A percentile compares a stretch with the other conserved stretches of the same genome.
Conservation (phyloP, 2,329 filamentous ascomycete species). For the Aphanocladium album region DNA sequence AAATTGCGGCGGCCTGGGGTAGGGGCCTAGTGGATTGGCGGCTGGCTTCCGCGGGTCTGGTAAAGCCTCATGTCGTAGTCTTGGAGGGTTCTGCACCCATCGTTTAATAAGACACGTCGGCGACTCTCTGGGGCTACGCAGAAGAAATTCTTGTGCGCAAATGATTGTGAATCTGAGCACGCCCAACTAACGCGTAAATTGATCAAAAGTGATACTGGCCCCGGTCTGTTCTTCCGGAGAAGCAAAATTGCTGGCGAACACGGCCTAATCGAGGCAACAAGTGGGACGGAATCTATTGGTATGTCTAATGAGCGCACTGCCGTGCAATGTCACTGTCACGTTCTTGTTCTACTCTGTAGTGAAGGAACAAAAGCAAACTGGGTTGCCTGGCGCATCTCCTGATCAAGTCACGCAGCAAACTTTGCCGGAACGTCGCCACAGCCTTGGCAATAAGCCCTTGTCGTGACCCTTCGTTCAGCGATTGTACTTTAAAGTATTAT, state of each 20-base stretch:
- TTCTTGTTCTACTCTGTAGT: not conserved
- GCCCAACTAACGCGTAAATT: not conserved
- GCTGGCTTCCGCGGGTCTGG: constrained; percentile 9
- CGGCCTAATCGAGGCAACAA: constrained; percentile 6
- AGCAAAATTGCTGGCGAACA: not conserved
- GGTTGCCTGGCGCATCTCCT: not conserved
- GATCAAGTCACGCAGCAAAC: not conserved
- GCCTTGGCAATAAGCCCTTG: not conserved
- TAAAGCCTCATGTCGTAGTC: constrained; percentile 1
- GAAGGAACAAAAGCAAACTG: not conserved
- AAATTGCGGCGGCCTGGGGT: constrained; percentile 21
- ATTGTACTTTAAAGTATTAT: not conserved
- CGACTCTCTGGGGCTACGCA: not conserved
- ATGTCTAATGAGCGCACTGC: not conserved
- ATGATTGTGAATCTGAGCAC: not conserved
- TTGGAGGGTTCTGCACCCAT: not conserved
- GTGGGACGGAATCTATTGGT: constrained; percentile 2
- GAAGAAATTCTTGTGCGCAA: not conserved
- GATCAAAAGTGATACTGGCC: not conserved
- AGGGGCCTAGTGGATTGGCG: constrained; percentile 2
- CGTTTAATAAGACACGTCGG: constrained; percentile 9
- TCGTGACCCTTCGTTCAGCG: not conserved
- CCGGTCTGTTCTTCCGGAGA: not conserved
- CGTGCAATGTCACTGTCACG: not conserved
- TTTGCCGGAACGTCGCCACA: not conserved